Evolutionary conservation across 352 stramenopile genomes (phyloP), one percentile per base, ranked within the genome.

Genomic region (Phytophthora fragariaefolia): DNA sequence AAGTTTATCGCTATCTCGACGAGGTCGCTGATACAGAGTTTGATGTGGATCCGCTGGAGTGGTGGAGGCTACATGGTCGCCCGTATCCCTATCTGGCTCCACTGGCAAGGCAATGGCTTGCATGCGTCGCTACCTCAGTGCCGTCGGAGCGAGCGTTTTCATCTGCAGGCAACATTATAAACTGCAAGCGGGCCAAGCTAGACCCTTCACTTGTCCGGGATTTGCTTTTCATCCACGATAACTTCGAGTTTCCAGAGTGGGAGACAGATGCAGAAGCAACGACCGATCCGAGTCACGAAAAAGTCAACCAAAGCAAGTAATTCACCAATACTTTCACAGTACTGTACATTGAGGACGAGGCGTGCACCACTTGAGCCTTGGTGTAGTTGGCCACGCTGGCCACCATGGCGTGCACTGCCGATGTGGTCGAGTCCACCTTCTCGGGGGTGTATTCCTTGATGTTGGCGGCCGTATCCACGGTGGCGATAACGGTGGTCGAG

Each of bases 251-350:
- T 42, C 12, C 34, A 42, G 34, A 42, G 34, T 42, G 34, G 34
- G 32, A 42, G 34, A 42, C 13, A 15, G 34, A 42, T 18, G 34
- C 10, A 42, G 12, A 20, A 42, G 34, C 34, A 42, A 42, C 34
- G 34, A 42, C 12, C 34, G 34, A 42, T 18, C 34, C 34, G 12
- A 42, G 34, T 42, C 9, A 42, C 34, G 34, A 18, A 42, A 4
- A 42, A 42, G 12, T 18, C 34, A 18, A 5, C 13, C 34, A 42
- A 42, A 42, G 34, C 34, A 42, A 42, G 9, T 42, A 42, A 18
- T 42, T 42, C 34, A 42, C 12, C 34, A 42, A 42, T 42, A 42
- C 34, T n/a, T 42, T n/a, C n/a, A n/a, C n/a, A n/a, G n/a, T n/a
- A n/a, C n/a, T n/a, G n/a, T n/a, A n/a, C n/a, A n/a, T n/a, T n/a